Base-by-base conservation (phyloP, 495 filamentous ascomycete species). In the Penicillium paxilli region DNA sequence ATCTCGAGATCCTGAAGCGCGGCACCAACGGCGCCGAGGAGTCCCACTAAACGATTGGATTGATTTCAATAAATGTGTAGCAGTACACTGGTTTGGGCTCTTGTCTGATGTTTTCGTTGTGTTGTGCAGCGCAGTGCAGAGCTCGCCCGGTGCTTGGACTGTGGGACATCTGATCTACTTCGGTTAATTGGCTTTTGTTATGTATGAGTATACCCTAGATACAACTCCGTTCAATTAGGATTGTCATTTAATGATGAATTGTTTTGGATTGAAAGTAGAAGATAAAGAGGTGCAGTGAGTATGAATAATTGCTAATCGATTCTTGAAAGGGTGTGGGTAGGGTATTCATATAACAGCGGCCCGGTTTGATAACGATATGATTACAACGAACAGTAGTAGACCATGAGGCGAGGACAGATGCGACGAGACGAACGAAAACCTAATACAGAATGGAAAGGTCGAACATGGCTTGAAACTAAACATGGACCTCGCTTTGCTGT, bases 1-100 rank as follows among this genome's bases (percentile, higher is more conserved):
- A 64, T 54, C 49, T 91, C 38, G 86, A 89, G 63, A 82, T 89
- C 49, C 80, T 87, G 52, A 73, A 64, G 49, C 77, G 80, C 32
- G 74, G 75, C 16, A 21, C 54, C 33, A 40, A 59, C 26, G 14
- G 24, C 23, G 30, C 47, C 42, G 19, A 45, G 24, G 59, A 62
- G 25, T 42, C 40, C 23, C 40, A 42, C 19, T 42, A 42, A 42
- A 38, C 35, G 4, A 8, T 38, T n/a, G 14, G 17, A 38, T 19
- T 12, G 40, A 42, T 42, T 23, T 4, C 14, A 12, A 42, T n/a
- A n/a, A n/a, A n/a, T 14, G 19, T 20, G n/a, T 8, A 40, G n/a
- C 17, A 40, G n/a, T 14, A 12, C 19, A 22, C 12, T 42, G 11
- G 40, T 9, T n/a, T 42, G 9, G 40, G 3, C 19, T 22, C 40